phyloP scores from a whole-genome alignment of 2,329 filamentous ascomycete genomes.

The Fusarium decemcellulare region DNA sequence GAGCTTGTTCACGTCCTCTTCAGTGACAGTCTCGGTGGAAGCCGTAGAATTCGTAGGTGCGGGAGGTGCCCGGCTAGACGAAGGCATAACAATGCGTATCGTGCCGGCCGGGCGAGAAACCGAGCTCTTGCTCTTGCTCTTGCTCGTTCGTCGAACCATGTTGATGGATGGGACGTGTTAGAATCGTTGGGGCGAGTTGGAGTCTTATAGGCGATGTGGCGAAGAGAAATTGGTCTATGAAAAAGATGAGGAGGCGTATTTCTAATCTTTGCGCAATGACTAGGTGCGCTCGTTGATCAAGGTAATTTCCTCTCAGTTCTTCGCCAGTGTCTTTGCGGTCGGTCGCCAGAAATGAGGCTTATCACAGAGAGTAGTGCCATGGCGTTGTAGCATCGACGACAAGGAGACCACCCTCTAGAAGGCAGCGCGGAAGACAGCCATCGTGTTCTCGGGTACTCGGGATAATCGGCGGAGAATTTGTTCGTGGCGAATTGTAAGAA shows the following conservation, averaged over 20 bases:
- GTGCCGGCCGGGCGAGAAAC: conserved; percentile 32
- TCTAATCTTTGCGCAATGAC: conserved; percentile 2
- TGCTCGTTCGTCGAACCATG: conserved; percentile 45
- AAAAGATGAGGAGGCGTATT: not conserved
- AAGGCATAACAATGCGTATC: conserved; percentile 40
- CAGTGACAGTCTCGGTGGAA: conserved; percentile 49
- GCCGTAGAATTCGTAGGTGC: conserved; percentile 55
- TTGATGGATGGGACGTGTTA: conserved; percentile 1
- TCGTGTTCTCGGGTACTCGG: conserved; percentile 35
- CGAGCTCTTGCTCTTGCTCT: conserved; percentile 42
- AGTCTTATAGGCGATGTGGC: conserved; percentile 19
- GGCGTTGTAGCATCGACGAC: conserved; percentile 57
- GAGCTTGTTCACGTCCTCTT: conserved; percentile 58
- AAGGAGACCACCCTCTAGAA: conserved; percentile 68
- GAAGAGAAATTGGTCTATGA: conserved; percentile 26
- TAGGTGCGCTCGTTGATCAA: not conserved
- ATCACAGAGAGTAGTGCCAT: conserved; percentile 71
- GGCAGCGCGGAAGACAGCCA: conserved; percentile 58
- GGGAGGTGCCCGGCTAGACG: not conserved
- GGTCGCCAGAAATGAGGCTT: conserved; percentile 51
- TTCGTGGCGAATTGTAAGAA: conserved; percentile 26
- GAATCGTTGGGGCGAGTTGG: not conserved
- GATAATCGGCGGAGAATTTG: conserved; percentile 16
- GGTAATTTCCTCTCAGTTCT: not conserved
- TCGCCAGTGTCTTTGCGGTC: conserved; percentile 14